phyloP scores from a whole-genome alignment of 805 yeast genomes.

The Lachancea dasiensis region DNA sequence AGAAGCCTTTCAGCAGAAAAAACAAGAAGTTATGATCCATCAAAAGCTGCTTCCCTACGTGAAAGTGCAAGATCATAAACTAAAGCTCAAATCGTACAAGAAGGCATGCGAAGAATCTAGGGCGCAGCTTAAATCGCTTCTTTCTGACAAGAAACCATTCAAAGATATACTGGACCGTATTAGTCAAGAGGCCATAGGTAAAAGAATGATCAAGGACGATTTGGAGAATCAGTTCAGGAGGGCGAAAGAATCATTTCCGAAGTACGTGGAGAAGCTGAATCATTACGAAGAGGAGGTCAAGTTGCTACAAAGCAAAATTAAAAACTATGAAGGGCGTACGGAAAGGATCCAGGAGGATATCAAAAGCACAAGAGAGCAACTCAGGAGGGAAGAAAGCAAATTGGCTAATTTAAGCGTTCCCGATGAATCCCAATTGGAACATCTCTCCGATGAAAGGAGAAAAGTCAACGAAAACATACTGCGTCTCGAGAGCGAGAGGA shows the following conservation, averaged over 20 bases:
- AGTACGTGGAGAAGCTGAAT: conserved; percentile 15
- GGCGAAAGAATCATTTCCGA: conserved; percentile 7
- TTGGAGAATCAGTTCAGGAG: conserved; percentile 12
- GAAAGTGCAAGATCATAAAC: conserved; percentile 37
- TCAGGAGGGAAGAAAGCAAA: conserved; percentile 5
- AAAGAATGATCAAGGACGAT: conserved; percentile 31
- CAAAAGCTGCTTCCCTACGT: conserved; percentile 45
- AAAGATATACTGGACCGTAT: conserved; percentile 26
- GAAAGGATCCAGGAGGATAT: conserved; percentile 16
- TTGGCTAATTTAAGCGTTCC: conserved; percentile 12
- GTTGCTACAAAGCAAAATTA: conserved; percentile 14
- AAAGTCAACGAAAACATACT: conserved; percentile 18
- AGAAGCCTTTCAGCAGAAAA: conserved; percentile 42
- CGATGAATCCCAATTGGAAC: conserved; percentile 14
- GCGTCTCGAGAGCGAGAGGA: conserved; percentile 27
- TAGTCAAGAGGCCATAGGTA: conserved; percentile 17
- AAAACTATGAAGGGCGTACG: conserved; percentile 20
- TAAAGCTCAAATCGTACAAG: conserved; percentile 25
- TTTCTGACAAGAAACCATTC: conserved; percentile 25
- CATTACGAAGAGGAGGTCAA: conserved; percentile 15
- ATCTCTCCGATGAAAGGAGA: conserved; percentile 19
- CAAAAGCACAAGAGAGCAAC: conserved; percentile 10
- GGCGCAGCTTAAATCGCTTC: conserved; percentile 21
- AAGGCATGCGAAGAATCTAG: conserved; percentile 26
- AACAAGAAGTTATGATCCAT: conserved; percentile 42